A percentile compares a stretch with the other conserved stretches of the same genome.
phyloP scores from a whole-genome alignment of 2,329 filamentous ascomycete genomes.

The Blumeria graminis region DNA sequence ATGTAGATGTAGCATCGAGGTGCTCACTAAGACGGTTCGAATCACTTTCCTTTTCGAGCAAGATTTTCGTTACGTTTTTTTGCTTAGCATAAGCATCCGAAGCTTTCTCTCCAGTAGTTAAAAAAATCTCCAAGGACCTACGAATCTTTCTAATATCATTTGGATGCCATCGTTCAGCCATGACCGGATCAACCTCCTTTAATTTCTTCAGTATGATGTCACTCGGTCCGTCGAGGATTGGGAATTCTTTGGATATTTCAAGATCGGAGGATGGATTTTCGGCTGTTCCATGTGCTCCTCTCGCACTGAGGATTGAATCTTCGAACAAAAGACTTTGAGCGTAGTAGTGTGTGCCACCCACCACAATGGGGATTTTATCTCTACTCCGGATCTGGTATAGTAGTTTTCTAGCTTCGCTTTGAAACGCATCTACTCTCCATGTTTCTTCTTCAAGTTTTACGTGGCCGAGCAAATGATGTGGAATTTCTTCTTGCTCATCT shows the following conservation, averaged over 20 bases:
- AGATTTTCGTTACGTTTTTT: conserved; percentile 17
- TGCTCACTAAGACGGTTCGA: background rate
- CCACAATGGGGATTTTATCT: conserved; percentile 66
- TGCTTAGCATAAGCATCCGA: conserved; percentile 79
- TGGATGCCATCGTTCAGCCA: conserved; percentile 85
- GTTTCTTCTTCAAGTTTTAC: conserved; percentile 53
- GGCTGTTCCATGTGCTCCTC: background rate
- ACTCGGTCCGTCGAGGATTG: conserved; percentile 48
- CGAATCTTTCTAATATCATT: conserved; percentile 78
- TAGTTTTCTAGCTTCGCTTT: conserved; percentile 37
- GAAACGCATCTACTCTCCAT: conserved; percentile 65
- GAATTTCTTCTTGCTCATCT: conserved; percentile 53
- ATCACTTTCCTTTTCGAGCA: background rate
- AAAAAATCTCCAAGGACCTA: conserved; percentile 71
- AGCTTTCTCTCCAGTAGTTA: conserved; percentile 57
- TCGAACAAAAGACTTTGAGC: conserved; percentile 71
- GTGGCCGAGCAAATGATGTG: conserved; percentile 69
- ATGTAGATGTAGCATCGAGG: conserved; percentile 11
- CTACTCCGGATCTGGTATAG: conserved; percentile 58
- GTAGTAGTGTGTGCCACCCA: conserved; percentile 92
- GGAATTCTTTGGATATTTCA: conserved; percentile 25
- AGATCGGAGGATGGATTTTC: conserved; percentile 12
- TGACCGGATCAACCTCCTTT: conserved; percentile 59
- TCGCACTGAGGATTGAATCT: conserved; percentile 22
- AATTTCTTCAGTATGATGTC: conserved; percentile 50